phyloP scores from a whole-genome alignment of 108 stramenopile species.

The Aurantiochytrium sp. region DNA sequence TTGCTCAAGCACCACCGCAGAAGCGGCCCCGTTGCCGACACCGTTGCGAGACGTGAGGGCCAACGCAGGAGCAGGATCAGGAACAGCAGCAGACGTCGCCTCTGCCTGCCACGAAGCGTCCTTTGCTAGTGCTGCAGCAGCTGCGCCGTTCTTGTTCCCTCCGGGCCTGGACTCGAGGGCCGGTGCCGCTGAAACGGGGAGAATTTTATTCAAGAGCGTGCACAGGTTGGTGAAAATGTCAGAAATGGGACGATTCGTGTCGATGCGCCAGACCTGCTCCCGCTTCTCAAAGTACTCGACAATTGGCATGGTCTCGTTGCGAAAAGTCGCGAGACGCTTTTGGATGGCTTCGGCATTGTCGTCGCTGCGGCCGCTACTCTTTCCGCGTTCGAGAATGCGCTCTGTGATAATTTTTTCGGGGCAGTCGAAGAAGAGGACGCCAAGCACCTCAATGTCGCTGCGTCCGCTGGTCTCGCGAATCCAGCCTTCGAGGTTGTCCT shows the following conservation, averaged over 20 bases:
- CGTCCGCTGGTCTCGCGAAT: slow-evolving; percentile 25
- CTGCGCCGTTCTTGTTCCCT: too few relatives aligned
- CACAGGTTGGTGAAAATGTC: not conserved
- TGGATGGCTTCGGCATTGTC: slow-evolving; percentile 46
- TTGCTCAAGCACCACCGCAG: not conserved
- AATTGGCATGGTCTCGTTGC: slow-evolving; percentile 45
- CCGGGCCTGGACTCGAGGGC: too few relatives aligned
- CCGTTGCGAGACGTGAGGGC: not conserved
- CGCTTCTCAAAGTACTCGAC: slow-evolving; percentile 22
- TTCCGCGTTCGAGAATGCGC: slow-evolving; percentile 26
- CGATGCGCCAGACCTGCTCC: slow-evolving; percentile 20
- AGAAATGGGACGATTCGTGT: slow-evolving; percentile 18
- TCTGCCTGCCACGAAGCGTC: too few relatives aligned
- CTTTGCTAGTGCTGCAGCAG: too few relatives aligned
- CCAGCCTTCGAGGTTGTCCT: slow-evolving; percentile 45
- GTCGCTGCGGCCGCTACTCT: slow-evolving; percentile 46
- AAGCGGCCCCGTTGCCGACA: not conserved
- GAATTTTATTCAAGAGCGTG: too few relatives aligned
- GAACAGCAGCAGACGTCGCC: too few relatives aligned
- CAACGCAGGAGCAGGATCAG: not conserved
- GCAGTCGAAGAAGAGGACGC: slow-evolving; percentile 38
- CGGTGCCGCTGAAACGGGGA: too few relatives aligned
- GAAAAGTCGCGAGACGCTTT: slow-evolving; percentile 35
- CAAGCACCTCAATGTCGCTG: slow-evolving; percentile 7
- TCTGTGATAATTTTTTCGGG: slow-evolving; percentile 29